Percentiles rank a stretch among this genome's conserved stretches.
These are phyloP conservation scores for Glomus cerebriforme DNA, from an alignment of 192 early-diverging fungal genomes.

Conservation along the genomic window DNA sequence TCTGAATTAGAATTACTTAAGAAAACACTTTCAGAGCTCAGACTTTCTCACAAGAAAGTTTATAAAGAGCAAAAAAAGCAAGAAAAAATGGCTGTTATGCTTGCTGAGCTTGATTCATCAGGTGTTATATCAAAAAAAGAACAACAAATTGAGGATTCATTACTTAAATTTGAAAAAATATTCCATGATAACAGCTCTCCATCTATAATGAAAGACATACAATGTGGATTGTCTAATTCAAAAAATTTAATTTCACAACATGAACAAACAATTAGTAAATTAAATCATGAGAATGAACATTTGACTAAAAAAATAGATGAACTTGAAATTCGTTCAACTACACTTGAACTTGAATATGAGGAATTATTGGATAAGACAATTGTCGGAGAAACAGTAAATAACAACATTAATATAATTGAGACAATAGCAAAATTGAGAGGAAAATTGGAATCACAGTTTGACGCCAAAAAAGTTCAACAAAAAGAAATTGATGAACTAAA, in stretches of 20 bases:
- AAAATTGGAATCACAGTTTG: conserved; percentile 86
- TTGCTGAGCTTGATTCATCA: conserved; percentile 78
- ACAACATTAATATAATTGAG: conserved; percentile 57
- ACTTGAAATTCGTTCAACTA: conserved; percentile 65
- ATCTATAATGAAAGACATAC: conserved; percentile 65
- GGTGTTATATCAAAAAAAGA: conserved; percentile 75
- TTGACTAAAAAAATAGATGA: conserved; percentile 64
- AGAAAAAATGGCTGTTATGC: conserved; percentile 85
- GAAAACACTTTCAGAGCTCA: conserved; percentile 15
- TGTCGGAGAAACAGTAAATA: conserved; percentile 67
- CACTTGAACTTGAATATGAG: conserved; percentile 80
- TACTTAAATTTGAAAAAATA: conserved; percentile 66
- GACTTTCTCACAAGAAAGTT: conserved; percentile 49
- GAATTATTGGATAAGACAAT: conserved; percentile 75
- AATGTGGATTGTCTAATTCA: conserved; percentile 70
- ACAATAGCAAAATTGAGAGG: conserved; percentile 83
- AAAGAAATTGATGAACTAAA: conserved; percentile 75
- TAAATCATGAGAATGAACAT: conserved; percentile 59
- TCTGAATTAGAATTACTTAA: conserved; percentile 70
- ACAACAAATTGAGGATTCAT: conserved; percentile 66
- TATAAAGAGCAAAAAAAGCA: conserved; percentile 79
- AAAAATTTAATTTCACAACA: conserved; percentile 65
- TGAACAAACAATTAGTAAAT: conserved; percentile 59
- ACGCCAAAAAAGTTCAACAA: conserved; percentile 72
- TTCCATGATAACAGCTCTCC: conserved; percentile 46